Conservation (phyloP, 306 rosid species). For the Glycine tomentella region DNA sequence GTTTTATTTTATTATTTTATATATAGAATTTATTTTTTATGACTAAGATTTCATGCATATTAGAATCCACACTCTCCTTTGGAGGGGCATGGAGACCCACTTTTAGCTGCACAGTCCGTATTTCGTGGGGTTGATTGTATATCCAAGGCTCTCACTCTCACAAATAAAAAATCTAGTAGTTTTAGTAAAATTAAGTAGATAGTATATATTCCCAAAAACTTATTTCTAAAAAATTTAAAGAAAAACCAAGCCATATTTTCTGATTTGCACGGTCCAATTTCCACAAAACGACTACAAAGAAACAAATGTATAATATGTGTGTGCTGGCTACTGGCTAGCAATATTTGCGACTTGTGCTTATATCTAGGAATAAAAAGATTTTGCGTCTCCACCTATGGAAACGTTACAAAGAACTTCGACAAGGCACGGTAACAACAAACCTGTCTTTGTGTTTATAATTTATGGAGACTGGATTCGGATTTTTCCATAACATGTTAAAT, state of each 20-base stretch:
- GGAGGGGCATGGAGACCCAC: background rate
- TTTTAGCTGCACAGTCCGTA: background rate
- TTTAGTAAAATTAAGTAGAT: background rate
- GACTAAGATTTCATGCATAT: background rate
- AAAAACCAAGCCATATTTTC: background rate
- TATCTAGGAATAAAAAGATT: conserved; percentile 37
- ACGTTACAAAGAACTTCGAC: conserved; percentile 41
- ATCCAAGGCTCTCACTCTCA: conserved; percentile 11
- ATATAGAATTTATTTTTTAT: background rate
- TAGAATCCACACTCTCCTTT: background rate
- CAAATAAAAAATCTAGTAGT: background rate
- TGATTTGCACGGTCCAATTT: conserved; percentile 25
- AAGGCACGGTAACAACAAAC: conserved; percentile 50
- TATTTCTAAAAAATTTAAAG: background rate
- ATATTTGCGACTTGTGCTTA: background rate
- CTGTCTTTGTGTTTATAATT: conserved; percentile 33
- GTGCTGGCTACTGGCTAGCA: conserved; percentile 17
- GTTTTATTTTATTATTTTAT: background rate
- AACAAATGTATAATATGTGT: background rate
- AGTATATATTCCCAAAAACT: background rate
- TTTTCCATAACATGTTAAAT: conserved; percentile 26
- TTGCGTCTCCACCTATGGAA: conserved; percentile 39
- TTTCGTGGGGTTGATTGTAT: background rate
- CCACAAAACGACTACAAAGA: conserved; percentile 14
- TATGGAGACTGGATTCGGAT: conserved; percentile 26